Percentiles rank a stretch among this genome's conserved stretches.
phyloP scores from a whole-genome alignment of 2,329 filamentous ascomycete species.

The Fusarium sp. region DNA sequence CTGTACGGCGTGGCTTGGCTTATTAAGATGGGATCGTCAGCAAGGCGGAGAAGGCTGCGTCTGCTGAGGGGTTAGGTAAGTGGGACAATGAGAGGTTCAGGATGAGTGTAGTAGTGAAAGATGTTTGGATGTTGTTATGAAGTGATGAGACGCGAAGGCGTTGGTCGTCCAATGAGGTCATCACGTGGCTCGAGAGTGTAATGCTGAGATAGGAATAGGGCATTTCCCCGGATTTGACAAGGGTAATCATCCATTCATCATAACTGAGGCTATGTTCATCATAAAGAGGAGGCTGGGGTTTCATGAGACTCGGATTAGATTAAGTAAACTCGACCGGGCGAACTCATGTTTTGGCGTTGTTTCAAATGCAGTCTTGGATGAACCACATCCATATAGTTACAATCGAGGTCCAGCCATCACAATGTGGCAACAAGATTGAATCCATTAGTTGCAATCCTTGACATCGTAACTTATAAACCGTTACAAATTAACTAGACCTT shows the following conservation, averaged over 20 bases:
- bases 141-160: background rate
- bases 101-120: background rate
- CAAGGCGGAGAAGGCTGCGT: background rate
- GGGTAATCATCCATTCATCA: background rate
- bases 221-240: conserved; percentile 19
- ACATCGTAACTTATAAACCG: background rate
- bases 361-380: background rate
- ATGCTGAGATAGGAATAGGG: conserved; percentile 27
- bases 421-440: background rate
- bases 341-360: background rate
- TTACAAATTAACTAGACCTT: background rate
- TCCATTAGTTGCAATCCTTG: background rate
- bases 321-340: background rate
- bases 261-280: background rate
- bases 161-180: conserved; percentile 36
- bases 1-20: background rate
- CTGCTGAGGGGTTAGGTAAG: background rate
- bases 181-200: conserved; percentile 26
- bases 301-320: background rate
- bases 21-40: background rate
- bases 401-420: background rate
- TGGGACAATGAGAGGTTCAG: background rate
- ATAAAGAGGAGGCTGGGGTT: background rate
- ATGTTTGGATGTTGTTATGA: background rate
- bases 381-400: background rate